Evolutionary conservation across 202 grass and related monocot genomes (phyloP), one percentile per base, ranked within the genome.

Genomic region (Dendrocalamus latiflorus): DNA sequence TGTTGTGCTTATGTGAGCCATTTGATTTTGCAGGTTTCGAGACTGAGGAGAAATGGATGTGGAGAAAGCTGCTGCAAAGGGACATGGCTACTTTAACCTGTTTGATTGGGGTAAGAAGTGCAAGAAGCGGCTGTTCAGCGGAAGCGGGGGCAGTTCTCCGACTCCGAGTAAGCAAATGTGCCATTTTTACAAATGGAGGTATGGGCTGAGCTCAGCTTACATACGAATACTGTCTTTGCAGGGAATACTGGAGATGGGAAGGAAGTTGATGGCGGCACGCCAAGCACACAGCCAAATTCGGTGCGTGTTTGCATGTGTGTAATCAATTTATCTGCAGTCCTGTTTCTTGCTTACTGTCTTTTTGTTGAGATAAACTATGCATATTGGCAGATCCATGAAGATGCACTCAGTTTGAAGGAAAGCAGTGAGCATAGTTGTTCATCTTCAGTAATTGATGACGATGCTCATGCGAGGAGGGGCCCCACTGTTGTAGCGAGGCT

Each of bases 91-190:
- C 85, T 95, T 93, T 50, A 79, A 87, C 75, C 59, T 95, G 4
- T 95, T 94, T 68, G 91, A 95, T 79, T 95, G 96, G 96, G 83
- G 89, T 49, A 95, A 87, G 73, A 99, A 95, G 61, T 88, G 93
- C 7, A 90, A 86, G 72, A 89, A 91, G 74, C 91, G 83, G 74
- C 85, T 93, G n/a, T 90, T 95, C 55, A 59, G 21, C 1, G 83
- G 72, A 58, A 78, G 43, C 20, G 34, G 79, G 5, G 72, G 68
- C 42, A 62, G 42, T 77, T 81, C 63, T 59, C 90, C 83, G 16
- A 17, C 59, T 53, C 69, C 77, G 53, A 50, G 95, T 98, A 88
- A 90, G 72, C 53, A 38, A 54, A 67, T 49, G 65, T 6, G 43
- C 9, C 45, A n/a, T 79, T 43, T 72, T 79, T 42, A 41, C 41